Evolutionary conservation across 768 basidiomycete species (phyloP), one percentile per base, ranked within the genome.

Genomic region (Phlebiopsis flavidoalba): DNA sequence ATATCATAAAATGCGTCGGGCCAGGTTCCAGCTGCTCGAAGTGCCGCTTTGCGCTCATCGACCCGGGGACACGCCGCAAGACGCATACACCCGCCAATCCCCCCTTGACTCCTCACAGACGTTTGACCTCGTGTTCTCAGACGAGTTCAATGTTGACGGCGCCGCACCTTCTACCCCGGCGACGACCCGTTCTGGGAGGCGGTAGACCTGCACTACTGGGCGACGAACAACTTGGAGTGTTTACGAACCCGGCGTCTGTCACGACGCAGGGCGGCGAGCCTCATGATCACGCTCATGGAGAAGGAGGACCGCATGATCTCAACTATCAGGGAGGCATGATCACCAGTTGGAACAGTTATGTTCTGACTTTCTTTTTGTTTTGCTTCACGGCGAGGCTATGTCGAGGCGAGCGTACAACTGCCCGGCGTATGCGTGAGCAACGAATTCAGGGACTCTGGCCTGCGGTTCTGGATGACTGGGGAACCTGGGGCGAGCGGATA

Each of bases 111-210:
- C 87, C 22, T 74, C 76, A 11, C 45, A 57, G 10, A 73, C 80
- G 64, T 65, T 86, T 72, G 83, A 86, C 59, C 80, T 96, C 12
- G 85, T 93, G 3, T 95, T 93, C 72, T 91, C 89, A 45, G 93
- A 95, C 72, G 94, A 95, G 72, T 95, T 95, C 74, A 86, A 95
- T 60, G 76, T 75, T 8, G 85, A 88, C 5, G 87, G 89, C n/a
- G n/a, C 15, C 83, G 94, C 40, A 83, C 88, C 0, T 95, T 95
- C 71, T 92, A 88, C 71, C 87, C 87, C 53, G 80, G 82, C 21
- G 91, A 95, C 70, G 93, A 95, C 72, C 89, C 93, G 7, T 94
- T 88, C 70, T 93, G 91, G 91, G 91, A 93, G 71, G 91, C 90
- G 45, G 86, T 79, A 2, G 80, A 92, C 73, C 78, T 93, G 51